Percentiles rank a stretch among this genome's conserved stretches.
Conservation (phyloP, 768 basidiomycete species). For the Daedalea quercina region DNA sequence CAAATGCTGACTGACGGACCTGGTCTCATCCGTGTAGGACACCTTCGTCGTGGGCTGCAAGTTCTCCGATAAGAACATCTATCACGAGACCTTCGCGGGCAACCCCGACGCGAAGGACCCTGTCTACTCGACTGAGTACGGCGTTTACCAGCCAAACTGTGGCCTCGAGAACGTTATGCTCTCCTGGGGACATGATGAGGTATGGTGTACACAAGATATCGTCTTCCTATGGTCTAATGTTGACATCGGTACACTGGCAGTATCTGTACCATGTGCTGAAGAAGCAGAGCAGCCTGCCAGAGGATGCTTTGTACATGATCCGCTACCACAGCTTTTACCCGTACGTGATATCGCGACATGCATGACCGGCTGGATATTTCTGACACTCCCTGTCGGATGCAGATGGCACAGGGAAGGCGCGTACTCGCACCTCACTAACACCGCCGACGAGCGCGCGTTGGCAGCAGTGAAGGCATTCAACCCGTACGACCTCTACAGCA, state of each 20-base stretch:
- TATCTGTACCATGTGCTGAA: slow-evolving; percentile 83
- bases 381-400: neutral
- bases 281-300: slow-evolving; percentile 74
- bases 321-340: slow-evolving; percentile 95
- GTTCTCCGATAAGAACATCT: slow-evolving; percentile 80
- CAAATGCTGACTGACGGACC: slow-evolving; percentile 2
- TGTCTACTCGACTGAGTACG: slow-evolving; percentile 64
- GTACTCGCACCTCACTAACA: slow-evolving; percentile 73
- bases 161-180: slow-evolving; percentile 86
- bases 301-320: slow-evolving; percentile 85
- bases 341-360: slow-evolving; percentile 24
- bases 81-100: slow-evolving; percentile 66
- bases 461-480: slow-evolving; percentile 83
- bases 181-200: slow-evolving; percentile 90
- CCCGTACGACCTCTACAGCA: slow-evolving; percentile 92
- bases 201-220: too few relatives aligned
- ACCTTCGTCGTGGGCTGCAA: slow-evolving; percentile 82
- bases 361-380: neutral
- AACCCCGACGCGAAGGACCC: slow-evolving; percentile 65
- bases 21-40: slow-evolving; percentile 32
- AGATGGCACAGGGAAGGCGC: slow-evolving; percentile 88
- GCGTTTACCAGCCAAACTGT: slow-evolving; percentile 73
- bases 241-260: slow-evolving; percentile 38
- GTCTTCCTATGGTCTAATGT: slow-evolving; percentile 13
- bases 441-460: slow-evolving; percentile 56